Percentiles rank a stretch among this genome's conserved stretches.
phyloP scores from a whole-genome alignment of 2,329 filamentous ascomycete genomes.

The Cytospora leucostoma region DNA sequence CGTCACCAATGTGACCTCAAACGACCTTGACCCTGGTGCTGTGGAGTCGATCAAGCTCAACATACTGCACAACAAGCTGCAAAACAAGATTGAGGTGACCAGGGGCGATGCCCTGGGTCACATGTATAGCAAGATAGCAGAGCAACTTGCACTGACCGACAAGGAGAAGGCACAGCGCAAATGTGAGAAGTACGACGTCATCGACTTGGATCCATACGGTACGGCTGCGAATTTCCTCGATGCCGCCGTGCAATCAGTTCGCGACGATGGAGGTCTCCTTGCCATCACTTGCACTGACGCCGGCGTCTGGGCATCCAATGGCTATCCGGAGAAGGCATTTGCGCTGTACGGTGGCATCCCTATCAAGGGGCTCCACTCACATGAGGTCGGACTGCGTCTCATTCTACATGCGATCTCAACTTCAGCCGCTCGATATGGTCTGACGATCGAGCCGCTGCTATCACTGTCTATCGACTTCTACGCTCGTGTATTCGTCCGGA shows the following conservation, averaged over 20 bases:
- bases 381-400: conserved; percentile 85
- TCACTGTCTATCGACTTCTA: conserved; percentile 98
- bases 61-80: conserved; percentile 76
- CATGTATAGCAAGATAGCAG: conserved; percentile 77
- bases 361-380: conserved; percentile 79
- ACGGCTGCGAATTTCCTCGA: conserved; percentile 92
- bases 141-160: conserved; percentile 48
- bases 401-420: conserved; percentile 81
- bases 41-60: conserved; percentile 82
- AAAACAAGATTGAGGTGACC: conserved; percentile 69
- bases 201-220: conserved; percentile 95
- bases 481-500: conserved; percentile 80
- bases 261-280: conserved; percentile 81
- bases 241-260: conserved; percentile 81
- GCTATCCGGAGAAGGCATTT: conserved; percentile 92
- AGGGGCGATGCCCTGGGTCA: conserved; percentile 84
- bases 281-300: conserved; percentile 97
- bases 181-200: conserved; percentile 75
- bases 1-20: conserved; percentile 78
- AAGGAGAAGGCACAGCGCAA: conserved; percentile 41
- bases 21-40: conserved; percentile 80
- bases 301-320: conserved; percentile 89
- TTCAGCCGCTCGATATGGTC: conserved; percentile 79
- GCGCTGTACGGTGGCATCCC: conserved; percentile 91
- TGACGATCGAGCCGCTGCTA: conserved; percentile 86